Percentiles rank a stretch among this genome's conserved stretches.
Evolutionary conservation across 129 eudicot genomes (phyloP).

Genomic region (Saussurea involucrata): DNA sequence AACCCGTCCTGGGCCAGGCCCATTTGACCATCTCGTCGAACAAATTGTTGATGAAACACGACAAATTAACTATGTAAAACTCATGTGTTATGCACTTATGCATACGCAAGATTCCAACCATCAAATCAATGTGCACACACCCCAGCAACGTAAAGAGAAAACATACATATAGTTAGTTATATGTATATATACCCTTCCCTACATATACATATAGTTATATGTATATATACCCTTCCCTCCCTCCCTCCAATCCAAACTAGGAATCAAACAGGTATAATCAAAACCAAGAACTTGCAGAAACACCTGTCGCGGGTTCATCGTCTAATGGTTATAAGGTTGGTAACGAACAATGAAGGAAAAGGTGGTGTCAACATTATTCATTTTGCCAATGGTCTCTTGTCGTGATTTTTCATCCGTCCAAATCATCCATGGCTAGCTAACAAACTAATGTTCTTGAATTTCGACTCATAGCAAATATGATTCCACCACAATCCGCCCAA

Average conservation of each 20-base stretch:
- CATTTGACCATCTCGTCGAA: neutral
- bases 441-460: neutral
- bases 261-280: neutral
- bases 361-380: conserved; percentile 9
- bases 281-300: neutral
- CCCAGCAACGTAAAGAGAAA: neutral
- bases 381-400: neutral
- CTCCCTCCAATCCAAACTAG: neutral
- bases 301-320: neutral
- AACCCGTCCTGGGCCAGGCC: too few species aligned
- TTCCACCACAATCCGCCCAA: conserved; percentile 89
- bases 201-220: neutral
- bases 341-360: conserved; percentile 8
- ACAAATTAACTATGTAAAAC: neutral
- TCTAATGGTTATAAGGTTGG: neutral
- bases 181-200: too few species aligned
- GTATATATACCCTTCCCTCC: neutral
- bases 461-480: conserved; percentile 57
- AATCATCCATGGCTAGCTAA: neutral
- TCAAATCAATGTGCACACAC: neutral
- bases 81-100: neutral
- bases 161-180: too few species aligned
- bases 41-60: neutral
- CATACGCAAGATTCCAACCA: neutral
- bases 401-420: neutral